Evolutionary conservation across 495 filamentous ascomycete genomes (phyloP), one percentile per base, ranked within the genome.

Genomic region (Lepraria neglecta): DNA sequence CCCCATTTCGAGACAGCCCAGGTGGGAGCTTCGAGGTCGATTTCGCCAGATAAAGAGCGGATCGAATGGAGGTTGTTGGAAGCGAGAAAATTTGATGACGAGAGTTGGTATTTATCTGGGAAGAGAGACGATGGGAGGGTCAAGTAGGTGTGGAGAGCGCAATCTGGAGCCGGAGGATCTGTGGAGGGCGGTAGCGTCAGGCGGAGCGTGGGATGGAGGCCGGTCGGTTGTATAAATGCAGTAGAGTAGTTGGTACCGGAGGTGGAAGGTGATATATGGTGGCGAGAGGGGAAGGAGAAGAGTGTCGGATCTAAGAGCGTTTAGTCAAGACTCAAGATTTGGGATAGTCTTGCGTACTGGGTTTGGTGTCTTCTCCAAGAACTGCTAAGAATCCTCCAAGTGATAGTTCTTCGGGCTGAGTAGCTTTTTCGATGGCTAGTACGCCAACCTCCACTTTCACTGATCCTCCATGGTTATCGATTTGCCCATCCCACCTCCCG

Each of bases 1-100:
- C 94, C 94, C 95, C 94, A 97, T 59, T 78, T 69, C 28, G 78
- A 69, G 47, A 89, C 77, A 12, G 83, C 83, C 79, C 94, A 98
- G 64, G 87, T 86, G 11, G 94, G 94, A 0, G 90, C 90, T 73
- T 98, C 94, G 52, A 98, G 90, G 65, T 97, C 94, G 4, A 90
- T 90, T 47, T 90, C 90, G 45, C 90, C 86, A 43, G 84, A 82
- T 50, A 89, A 79, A 57, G 83, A 83, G 45, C 81, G 84, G 45
- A 97, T 72, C 0, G 79, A 73, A 28, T 76, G 78, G 50, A 98
- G 75, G 67, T 91, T 87, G 54, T 95, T 89, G 2, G 88, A 89
- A 21, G 80, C 63, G 40, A 92, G 78, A 74, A 90, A 87, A 43
- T 92, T 77, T 7, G 77, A 72, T 5, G 78, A 75, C 45, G 76